Conservation (phyloP, 345 rosid genomes). For the Moricandia moricandioides region DNA sequence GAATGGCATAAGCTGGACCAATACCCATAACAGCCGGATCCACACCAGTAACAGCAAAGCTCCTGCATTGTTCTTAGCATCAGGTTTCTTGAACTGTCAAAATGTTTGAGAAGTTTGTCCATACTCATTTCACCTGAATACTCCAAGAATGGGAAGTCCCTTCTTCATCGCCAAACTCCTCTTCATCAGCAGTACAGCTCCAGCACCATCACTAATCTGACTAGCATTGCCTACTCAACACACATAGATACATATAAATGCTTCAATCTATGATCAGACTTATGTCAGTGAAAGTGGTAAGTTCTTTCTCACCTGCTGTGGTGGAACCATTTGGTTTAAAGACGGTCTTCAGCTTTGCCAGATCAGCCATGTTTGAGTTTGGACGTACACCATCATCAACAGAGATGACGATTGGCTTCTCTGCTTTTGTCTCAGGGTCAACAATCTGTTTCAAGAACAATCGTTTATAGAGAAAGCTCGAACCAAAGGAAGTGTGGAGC, state of each 20-base stretch:
- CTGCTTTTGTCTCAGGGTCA: constrained; percentile 78
- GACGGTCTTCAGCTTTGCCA: constrained; percentile 81
- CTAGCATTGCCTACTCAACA: constrained; percentile 73
- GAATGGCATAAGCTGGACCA: constrained; percentile 93
- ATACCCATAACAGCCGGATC: constrained; percentile 95
- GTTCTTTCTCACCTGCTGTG: constrained; percentile 69
- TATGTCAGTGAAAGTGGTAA: neutral
- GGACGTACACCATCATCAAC: constrained; percentile 91
- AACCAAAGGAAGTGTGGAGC: neutral
- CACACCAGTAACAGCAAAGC: constrained; percentile 92
- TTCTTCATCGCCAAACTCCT: constrained; percentile 76
- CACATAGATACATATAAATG: neutral
- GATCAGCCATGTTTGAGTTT: constrained; percentile 53
- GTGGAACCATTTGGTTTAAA: constrained; percentile 81
- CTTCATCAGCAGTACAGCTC: constrained; percentile 92
- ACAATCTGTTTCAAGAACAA: constrained; percentile 49
- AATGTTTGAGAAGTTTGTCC: neutral
- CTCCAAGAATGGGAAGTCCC: constrained; percentile 90
- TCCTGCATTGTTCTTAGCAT: constrained; percentile 47
- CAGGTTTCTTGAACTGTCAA: neutral
- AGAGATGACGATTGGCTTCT: constrained; percentile 57
- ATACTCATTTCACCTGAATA: constrained; percentile 58
- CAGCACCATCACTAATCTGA: constrained; percentile 98
- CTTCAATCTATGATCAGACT: neutral
- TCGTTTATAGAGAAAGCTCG: constrained; percentile 9